Conservation (phyloP, 2,329 filamentous ascomycete species). For the Cladosporium halotolerans region DNA sequence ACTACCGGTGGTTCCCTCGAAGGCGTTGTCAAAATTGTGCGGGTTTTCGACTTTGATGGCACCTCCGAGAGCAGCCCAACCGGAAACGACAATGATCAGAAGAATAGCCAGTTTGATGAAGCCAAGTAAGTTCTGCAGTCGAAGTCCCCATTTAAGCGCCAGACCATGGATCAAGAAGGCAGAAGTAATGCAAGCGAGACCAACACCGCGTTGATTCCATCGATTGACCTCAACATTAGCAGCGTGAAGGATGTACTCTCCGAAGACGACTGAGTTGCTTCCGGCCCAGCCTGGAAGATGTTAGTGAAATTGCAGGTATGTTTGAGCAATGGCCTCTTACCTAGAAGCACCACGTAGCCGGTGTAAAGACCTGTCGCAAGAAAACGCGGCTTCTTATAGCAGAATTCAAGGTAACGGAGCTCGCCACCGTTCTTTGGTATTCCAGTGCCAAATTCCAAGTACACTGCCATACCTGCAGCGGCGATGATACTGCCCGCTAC, state of each 20-base stretch:
- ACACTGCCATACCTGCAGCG: slow-evolving; percentile 56
- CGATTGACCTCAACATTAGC: slow-evolving; percentile 55
- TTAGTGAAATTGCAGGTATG: slow-evolving; percentile 2
- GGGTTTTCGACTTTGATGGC: slow-evolving; percentile 55
- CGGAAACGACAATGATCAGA: slow-evolving; percentile 58
- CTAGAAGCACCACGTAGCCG: slow-evolving; percentile 57
- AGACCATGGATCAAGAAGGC: slow-evolving; percentile 61
- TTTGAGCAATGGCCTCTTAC: slow-evolving; percentile 43
- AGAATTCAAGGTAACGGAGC: slow-evolving; percentile 62
- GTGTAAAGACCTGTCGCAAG: slow-evolving; percentile 55
- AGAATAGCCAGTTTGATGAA: slow-evolving; percentile 61
- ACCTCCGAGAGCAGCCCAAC: slow-evolving; percentile 55
- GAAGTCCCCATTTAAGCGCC: slow-evolving; percentile 59
- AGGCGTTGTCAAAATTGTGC: slow-evolving; percentile 58
- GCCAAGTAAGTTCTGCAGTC: slow-evolving; percentile 61
- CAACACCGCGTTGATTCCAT: slow-evolving; percentile 63
- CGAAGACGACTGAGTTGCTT: slow-evolving; percentile 63
- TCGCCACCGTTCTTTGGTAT: slow-evolving; percentile 60
- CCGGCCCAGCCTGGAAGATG: slow-evolving; percentile 47
- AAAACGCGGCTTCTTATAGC: slow-evolving; percentile 56
- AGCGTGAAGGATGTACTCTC: slow-evolving; percentile 63
- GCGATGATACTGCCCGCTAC: slow-evolving; percentile 57
- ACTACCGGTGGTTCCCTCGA: slow-evolving; percentile 59
- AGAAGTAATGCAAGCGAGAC: slow-evolving; percentile 58
- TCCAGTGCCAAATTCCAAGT: slow-evolving; percentile 60